Evolutionary conservation across 768 basidiomycete species (phyloP).

Genomic region (Mycena maculata): DNA sequence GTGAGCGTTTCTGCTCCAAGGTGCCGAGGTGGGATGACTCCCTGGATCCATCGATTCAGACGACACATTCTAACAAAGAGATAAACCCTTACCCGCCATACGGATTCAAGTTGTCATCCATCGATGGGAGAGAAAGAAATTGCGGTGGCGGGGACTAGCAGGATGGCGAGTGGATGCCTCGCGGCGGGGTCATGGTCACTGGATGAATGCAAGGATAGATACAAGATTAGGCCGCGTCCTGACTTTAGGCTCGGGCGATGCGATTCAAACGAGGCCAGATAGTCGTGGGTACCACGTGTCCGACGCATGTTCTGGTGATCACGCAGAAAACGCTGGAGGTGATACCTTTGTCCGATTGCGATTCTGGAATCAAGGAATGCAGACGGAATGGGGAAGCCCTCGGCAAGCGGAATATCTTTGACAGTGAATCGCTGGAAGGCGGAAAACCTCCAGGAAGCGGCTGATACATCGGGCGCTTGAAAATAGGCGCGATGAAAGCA

Average conservation of each 20-base stretch:
- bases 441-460: too few species aligned
- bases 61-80: neutral
- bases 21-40: neutral
- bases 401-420: slow-evolving; percentile 5
- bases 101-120: slow-evolving; percentile 4
- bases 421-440: too few species aligned
- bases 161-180: slow-evolving; percentile 11
- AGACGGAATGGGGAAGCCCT: slow-evolving; percentile 8
- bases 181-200: slow-evolving; percentile 19
- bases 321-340: slow-evolving; percentile 7
- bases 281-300: slow-evolving; percentile 24
- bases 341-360: neutral
- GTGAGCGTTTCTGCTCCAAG: neutral
- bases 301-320: slow-evolving; percentile 25
- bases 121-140: slow-evolving; percentile 13
- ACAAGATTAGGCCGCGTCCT: slow-evolving; percentile 18
- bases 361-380: slow-evolving; percentile 14
- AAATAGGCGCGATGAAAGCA: neutral
- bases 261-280: slow-evolving; percentile 27
- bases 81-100: neutral
- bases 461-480: neutral
- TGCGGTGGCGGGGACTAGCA: slow-evolving; percentile 13
- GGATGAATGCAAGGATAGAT: slow-evolving; percentile 13
- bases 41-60: neutral
- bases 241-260: slow-evolving; percentile 9